Percentiles rank a stretch among this genome's conserved stretches.
phyloP scores from a whole-genome alignment of 805 yeast genomes.

The Saturnispora galanensis region DNA sequence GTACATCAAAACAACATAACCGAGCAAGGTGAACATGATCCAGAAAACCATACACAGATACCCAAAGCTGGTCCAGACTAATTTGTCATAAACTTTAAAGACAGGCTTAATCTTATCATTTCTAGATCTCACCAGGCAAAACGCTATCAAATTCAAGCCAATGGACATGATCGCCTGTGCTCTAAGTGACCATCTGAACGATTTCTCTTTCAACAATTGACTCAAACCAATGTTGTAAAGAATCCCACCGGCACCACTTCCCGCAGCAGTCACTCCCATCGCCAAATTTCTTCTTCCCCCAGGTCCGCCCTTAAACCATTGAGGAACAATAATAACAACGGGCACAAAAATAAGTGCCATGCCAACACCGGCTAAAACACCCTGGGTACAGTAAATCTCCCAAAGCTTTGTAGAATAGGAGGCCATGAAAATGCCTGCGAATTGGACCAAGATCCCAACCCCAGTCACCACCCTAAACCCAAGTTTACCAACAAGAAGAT shows the following conservation, averaged over 20 bases:
- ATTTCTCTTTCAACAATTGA: constrained; percentile 27
- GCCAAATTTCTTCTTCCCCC: constrained; percentile 48
- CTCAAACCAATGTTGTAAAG: constrained; percentile 41
- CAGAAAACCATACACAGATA: constrained; percentile 25
- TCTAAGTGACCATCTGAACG: constrained; percentile 42
- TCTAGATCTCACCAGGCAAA: constrained; percentile 31
- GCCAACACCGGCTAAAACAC: constrained; percentile 51
- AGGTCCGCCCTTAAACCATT: constrained; percentile 42
- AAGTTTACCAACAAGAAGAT: constrained; percentile 33
- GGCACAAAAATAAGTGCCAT: constrained; percentile 51
- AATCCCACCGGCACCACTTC: constrained; percentile 46
- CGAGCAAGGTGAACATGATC: constrained; percentile 43
- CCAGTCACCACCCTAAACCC: constrained; percentile 33
- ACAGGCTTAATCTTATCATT: constrained; percentile 27
- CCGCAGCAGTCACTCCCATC: constrained; percentile 37
- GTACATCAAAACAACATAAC: constrained; percentile 51
- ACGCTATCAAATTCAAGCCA: constrained; percentile 27
- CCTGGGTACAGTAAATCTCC: constrained; percentile 63
- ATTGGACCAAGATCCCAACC: constrained; percentile 41
- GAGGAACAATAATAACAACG: constrained; percentile 50
- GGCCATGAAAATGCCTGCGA: constrained; percentile 49
- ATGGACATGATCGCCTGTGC: constrained; percentile 35
- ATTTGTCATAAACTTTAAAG: constrained; percentile 32
- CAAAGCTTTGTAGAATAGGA: constrained; percentile 48
- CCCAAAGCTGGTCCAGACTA: constrained; percentile 31